Evolutionary conservation across 2,329 filamentous ascomycete species (phyloP).

Genomic region (Trichoderma endophyticum): DNA sequence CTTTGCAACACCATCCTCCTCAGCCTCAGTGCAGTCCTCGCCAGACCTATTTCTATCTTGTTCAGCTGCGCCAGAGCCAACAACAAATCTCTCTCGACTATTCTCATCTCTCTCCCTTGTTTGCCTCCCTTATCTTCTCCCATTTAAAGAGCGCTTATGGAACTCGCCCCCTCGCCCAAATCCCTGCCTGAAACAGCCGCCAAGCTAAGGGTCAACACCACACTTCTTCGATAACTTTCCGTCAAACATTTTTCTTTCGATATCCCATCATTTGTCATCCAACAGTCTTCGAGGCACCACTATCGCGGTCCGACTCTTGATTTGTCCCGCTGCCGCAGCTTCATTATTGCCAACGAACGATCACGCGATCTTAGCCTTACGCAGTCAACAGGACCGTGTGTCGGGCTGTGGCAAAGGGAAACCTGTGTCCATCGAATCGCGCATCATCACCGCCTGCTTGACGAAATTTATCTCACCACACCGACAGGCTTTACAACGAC

Average conservation of each 20-base stretch:
- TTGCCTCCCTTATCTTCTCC: neutral
- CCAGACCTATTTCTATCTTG: neutral
- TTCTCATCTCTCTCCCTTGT: neutral
- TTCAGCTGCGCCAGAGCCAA: neutral
- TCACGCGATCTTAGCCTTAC: conserved; percentile 10
- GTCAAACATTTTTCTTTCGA: conserved; percentile 15
- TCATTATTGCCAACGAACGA: neutral
- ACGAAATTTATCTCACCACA: neutral
- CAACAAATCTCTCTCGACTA: neutral
- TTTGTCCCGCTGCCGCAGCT: neutral
- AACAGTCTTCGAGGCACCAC: neutral
- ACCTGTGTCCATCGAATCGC: neutral
- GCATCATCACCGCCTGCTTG: neutral
- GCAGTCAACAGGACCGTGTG: neutral
- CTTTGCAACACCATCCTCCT: neutral
- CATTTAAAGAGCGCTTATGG: conserved; percentile 10
- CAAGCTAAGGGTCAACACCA: conserved; percentile 15
- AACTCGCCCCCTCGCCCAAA: conserved; percentile 20
- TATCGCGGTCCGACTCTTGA: neutral
- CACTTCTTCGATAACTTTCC: conserved; percentile 14
- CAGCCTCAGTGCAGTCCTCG: neutral
- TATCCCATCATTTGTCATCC: conserved; percentile 17
- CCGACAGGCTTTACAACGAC: neutral
- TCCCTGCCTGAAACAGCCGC: conserved; percentile 28
- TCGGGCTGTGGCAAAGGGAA: neutral